phyloP scores from a whole-genome alignment of 192 early-diverging fungal genomes.

The Coemansia sp. region DNA sequence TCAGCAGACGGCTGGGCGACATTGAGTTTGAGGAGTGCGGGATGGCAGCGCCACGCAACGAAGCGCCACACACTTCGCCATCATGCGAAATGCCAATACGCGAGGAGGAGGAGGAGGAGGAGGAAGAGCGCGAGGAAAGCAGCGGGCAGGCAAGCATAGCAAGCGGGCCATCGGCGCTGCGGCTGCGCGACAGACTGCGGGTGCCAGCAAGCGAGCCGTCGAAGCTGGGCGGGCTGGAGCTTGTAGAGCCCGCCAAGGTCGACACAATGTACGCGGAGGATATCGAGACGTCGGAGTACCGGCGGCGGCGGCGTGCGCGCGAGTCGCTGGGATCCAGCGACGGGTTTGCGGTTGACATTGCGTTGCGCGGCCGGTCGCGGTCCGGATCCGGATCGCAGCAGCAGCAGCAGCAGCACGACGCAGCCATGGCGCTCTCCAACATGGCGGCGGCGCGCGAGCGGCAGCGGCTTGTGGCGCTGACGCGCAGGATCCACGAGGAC shows the following conservation, averaged over 20 bases:
- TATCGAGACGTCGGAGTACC: conserved; percentile 39
- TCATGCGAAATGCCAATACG: neutral
- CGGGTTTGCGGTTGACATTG: conserved; percentile 16
- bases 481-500: conserved; percentile 41
- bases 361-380: conserved; percentile 4
- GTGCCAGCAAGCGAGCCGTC: conserved; percentile 43
- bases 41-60: neutral
- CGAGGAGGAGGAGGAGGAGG: conserved; percentile 10
- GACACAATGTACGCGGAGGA: conserved; percentile 41
- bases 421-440: neutral
- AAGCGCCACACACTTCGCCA: neutral
- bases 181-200: conserved; percentile 35
- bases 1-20: conserved; percentile 37
- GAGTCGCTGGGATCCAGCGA: conserved; percentile 38
- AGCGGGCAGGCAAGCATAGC: neutral
- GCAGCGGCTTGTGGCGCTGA: conserved; percentile 39
- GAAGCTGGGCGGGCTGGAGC: conserved; percentile 43
- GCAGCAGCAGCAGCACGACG: conserved; percentile 5
- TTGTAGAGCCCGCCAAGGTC: conserved; percentile 53
- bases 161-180: conserved; percentile 1
- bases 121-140: neutral
- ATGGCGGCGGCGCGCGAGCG: conserved; percentile 21
- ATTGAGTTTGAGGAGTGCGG: conserved; percentile 33
- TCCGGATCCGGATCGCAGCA: neutral
- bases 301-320: conserved; percentile 31